Evolutionary conservation across 1,139 yeast genomes (phyloP), one percentile per base, ranked within the genome.

Genomic region (Pichia sp.): DNA sequence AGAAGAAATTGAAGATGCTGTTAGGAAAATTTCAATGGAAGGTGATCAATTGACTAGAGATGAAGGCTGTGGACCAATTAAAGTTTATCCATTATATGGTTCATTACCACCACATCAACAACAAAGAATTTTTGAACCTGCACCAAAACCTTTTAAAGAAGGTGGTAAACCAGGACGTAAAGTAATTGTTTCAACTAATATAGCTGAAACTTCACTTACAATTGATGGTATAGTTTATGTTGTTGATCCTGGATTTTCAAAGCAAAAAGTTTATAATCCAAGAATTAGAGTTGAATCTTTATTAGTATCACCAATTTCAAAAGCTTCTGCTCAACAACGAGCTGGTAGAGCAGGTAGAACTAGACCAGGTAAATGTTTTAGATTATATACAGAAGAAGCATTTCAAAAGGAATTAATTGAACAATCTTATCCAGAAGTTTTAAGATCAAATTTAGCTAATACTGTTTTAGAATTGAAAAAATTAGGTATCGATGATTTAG

Each of bases 311-410:
- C 98, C 98, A 35, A 89, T 91, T 49, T 89, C 97, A 14, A 91
- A 88, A 63, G 98, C 98, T 0, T 80, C 94, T 40, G 96, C 98
- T 1, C 96, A 89, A 63, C 98, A 91, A 65, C 77, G 98, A 66
- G 97, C 98, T 25, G 98, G 98, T 74, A 88, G 98, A 76, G 98
- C 98, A 44, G 98, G 98, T 70, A 93, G 98, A 77, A 91, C 98
- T 5, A 77, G 95, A 58, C 97, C 98, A 8, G 98, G 98, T 60
- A 91, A 91, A 62, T 89, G 97, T 65, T 91, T 89, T 74, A 74
- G 98, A 58, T 71, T 91, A 44, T 91, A 91, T 64, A 91, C 98
- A 1, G 97, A 91, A 60, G 96, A 88, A 56, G 97, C 98, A 2
- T 91, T 85, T 71, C 79, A 88, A 59, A 84, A 86, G 60, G 97